Base-by-base conservation (phyloP, 495 filamentous ascomycete species). In the Haplographium delicatum region DNA sequence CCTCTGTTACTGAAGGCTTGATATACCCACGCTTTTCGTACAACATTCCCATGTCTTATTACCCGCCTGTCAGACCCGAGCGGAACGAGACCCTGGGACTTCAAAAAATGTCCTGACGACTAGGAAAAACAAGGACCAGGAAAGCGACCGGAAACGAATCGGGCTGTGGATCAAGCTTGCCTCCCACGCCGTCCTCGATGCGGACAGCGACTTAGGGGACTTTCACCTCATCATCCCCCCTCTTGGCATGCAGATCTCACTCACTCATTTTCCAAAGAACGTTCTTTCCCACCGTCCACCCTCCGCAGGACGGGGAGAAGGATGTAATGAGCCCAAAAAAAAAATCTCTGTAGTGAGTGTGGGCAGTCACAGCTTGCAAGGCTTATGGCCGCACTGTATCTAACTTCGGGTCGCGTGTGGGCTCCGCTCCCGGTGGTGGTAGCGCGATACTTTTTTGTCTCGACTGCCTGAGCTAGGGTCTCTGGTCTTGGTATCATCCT, bases 351-450 rank as follows among this genome's bases (percentile, higher is more conserved):
- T 15, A 16, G 20, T 15, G 16, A 4, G 27, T 31, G 44, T 37
- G 30, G 44, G 5, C 28, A 34, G 24, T 6, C 11, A n/a, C 16
- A 22, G 42, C 42, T 24, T 44, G 42, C 42, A 44, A 19, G 26
- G 19, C 25, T 30, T 18, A 19, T 7, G 25, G 8, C 11, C n/a
- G n/a, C n/a, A n/a, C n/a, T 19, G 15, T 7, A 44, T 13, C 13
- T 22, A 24, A 38, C 28, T 31, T n/a, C n/a, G n/a, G n/a, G 49
- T 45, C 49, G 49, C 49, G 40, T 52, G 40, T 45, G 35, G 40
- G 37, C 39, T 19, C 40, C 39, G 20, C 40, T 25, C 27, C n/a
- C 28, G 38, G 48, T 19, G 20, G 47, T 23, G 38, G 24, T 10
- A 16, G 13, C n/a, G 11, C n/a, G 23, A 37, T 39, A 23, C 34